These are phyloP conservation scores for Amaranthus tricolor DNA, from an alignment of 179 eudicot species.

Conservation along the genomic window DNA sequence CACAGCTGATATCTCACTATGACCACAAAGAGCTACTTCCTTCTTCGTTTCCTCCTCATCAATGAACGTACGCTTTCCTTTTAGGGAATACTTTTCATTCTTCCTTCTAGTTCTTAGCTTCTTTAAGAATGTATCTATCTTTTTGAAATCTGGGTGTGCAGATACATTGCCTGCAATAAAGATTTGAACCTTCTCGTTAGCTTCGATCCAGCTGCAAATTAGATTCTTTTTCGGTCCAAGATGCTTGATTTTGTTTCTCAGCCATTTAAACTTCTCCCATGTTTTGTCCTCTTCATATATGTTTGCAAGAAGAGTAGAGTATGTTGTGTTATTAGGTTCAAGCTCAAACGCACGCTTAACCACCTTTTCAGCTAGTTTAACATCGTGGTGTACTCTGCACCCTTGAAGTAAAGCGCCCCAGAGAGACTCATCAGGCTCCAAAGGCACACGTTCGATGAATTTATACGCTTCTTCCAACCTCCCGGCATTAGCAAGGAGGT, in stretches of 20 bases:
- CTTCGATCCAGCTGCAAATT: slow-evolving; percentile 82
- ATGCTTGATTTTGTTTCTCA: slow-evolving; percentile 45
- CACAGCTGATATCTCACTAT: slow-evolving; percentile 35
- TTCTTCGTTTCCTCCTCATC: slow-evolving; percentile 23
- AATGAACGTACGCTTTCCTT: neutral
- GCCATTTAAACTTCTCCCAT: slow-evolving; percentile 62
- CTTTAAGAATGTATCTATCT: slow-evolving; percentile 39
- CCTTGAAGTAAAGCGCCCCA: slow-evolving; percentile 86
- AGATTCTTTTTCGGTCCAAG: slow-evolving; percentile 45
- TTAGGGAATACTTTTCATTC: slow-evolving; percentile 27
- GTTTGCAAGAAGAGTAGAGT: slow-evolving; percentile 55
- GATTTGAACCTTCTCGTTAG: slow-evolving; percentile 54
- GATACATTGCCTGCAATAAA: slow-evolving; percentile 55
- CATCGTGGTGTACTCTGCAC: slow-evolving; percentile 62
- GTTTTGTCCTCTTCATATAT: slow-evolving; percentile 54
- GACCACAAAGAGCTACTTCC: slow-evolving; percentile 27
- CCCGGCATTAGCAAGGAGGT: slow-evolving; percentile 81
- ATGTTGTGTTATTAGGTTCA: slow-evolving; percentile 60
- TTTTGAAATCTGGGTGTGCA: slow-evolving; percentile 58
- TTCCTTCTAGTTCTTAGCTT: slow-evolving; percentile 42
- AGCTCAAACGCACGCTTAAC: slow-evolving; percentile 48
- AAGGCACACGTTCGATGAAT: slow-evolving; percentile 53
- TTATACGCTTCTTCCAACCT: slow-evolving; percentile 58
- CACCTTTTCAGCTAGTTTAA: slow-evolving; percentile 64
- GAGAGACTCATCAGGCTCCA: slow-evolving; percentile 44